Conservation (phyloP, 305 asterid genomes). For the Plantago lanceolata region DNA sequence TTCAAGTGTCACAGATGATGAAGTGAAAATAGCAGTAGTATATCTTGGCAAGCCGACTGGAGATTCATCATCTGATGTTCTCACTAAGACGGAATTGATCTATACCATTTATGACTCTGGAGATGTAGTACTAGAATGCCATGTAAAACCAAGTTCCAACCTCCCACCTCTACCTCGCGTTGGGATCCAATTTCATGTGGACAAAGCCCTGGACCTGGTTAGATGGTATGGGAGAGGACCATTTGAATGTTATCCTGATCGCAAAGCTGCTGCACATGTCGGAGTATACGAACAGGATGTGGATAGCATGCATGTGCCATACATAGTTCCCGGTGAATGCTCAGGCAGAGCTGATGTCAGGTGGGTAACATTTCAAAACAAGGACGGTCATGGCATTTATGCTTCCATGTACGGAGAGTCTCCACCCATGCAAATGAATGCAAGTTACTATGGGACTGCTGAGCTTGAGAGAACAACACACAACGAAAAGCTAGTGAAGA, state of each 20-base stretch:
- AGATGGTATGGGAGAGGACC: slow-evolving; percentile 93
- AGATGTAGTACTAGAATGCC: slow-evolving; percentile 69
- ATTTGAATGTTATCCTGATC: slow-evolving; percentile 93
- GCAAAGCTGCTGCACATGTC: slow-evolving; percentile 86
- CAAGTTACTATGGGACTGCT: slow-evolving; percentile 76
- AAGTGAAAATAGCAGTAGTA: slow-evolving; percentile 50
- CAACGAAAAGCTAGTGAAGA: slow-evolving; percentile 59
- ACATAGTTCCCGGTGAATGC: slow-evolving; percentile 74
- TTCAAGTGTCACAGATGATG: slow-evolving; percentile 36
- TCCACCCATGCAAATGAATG: slow-evolving; percentile 89
- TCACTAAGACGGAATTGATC: slow-evolving; percentile 45
- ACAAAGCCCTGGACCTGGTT: slow-evolving; percentile 62
- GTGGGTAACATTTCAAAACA: slow-evolving; percentile 76
- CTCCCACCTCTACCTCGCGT: slow-evolving; percentile 96
- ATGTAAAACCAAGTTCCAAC: slow-evolving; percentile 56
- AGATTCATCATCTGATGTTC: slow-evolving; percentile 28
- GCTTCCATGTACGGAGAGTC: slow-evolving; percentile 70
- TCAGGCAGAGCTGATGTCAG: slow-evolving; percentile 87
- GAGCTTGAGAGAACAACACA: slow-evolving; percentile 88
- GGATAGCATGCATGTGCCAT: slow-evolving; percentile 81
- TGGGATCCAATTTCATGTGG: slow-evolving; percentile 77
- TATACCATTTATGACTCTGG: slow-evolving; percentile 75
- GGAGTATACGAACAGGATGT: slow-evolving; percentile 64
- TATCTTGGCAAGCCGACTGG: slow-evolving; percentile 48
- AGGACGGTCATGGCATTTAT: slow-evolving; percentile 64